A percentile compares a stretch with the other conserved stretches of the same genome.
These are phyloP conservation scores for Aspergillus novofumigatus DNA, from an alignment of 2,329 filamentous ascomycete species.

Conservation along the genomic window DNA sequence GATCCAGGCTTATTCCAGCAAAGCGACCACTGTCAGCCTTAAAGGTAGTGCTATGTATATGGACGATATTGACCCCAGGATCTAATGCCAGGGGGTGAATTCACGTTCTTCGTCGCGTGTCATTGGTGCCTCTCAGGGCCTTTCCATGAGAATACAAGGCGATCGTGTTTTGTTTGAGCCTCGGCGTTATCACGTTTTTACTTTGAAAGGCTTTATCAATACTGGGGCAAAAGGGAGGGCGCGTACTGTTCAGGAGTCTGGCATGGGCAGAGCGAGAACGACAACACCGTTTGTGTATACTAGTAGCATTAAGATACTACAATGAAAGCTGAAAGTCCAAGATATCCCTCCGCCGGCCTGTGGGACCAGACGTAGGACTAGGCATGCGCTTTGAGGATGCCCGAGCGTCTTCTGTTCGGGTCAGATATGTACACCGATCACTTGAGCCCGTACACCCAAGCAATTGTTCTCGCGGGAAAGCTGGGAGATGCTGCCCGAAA, in stretches of 20 bases:
- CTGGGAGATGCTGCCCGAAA: background rate
- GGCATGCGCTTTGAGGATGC: background rate
- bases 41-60: slow-evolving; percentile 31
- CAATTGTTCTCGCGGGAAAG: background rate
- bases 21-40: slow-evolving; percentile 23
- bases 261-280: background rate
- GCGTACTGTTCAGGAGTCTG: background rate
- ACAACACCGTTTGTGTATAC: background rate
- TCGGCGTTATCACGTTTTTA: background rate
- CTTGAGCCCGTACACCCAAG: background rate
- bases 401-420: background rate
- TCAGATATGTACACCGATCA: background rate
- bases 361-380: background rate
- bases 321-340: background rate
- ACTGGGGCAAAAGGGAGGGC: background rate
- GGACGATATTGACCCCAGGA: slow-evolving; percentile 21
- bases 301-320: background rate
- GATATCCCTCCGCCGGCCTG: background rate
- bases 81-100: background rate
- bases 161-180: background rate
- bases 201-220: background rate
- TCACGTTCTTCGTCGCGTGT: background rate
- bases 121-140: background rate
- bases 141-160: background rate
- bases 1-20: slow-evolving; percentile 25